Evolutionary conservation across 208 protist genomes (phyloP).

Genomic region (Wallacemonas sp.): DNA sequence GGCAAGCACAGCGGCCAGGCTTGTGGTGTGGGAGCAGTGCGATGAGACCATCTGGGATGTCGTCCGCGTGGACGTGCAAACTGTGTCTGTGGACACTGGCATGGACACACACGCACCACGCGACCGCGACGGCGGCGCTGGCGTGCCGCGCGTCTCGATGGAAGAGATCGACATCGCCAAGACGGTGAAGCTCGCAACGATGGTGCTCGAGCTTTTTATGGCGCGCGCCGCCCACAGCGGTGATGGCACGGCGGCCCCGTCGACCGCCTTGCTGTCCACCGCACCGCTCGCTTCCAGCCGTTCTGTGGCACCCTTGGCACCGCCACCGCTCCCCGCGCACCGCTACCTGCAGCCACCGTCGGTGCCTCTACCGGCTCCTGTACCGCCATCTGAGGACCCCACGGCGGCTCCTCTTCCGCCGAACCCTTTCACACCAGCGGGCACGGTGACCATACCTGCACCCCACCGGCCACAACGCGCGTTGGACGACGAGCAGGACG

Average conservation of each 20-base stretch:
- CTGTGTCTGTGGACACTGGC: constrained; percentile 19
- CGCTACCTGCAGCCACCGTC: constrained; percentile 5
- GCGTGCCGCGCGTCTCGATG: constrained; percentile 12
- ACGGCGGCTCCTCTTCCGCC: not conserved
- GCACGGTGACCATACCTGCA: too few relatives aligned
- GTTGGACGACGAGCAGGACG: too few relatives aligned
- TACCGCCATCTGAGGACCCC: not conserved
- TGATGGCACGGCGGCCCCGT: too few relatives aligned
- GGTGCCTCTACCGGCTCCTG: too few relatives aligned
- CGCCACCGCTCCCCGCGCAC: not conserved
- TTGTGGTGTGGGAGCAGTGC: constrained; percentile 25
- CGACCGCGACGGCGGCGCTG: not conserved
- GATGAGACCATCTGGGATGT: constrained; percentile 30
- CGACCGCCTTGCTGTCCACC: too few relatives aligned
- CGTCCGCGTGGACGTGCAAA: constrained; percentile 27
- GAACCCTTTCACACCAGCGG: too few relatives aligned
- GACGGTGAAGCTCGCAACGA: constrained; percentile 15
- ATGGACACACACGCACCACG: not conserved
- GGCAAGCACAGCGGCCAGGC: not conserved
- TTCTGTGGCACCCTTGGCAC: too few relatives aligned
- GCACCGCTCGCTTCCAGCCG: too few relatives aligned
- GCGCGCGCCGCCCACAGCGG: too few relatives aligned
- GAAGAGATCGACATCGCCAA: constrained; percentile 46
- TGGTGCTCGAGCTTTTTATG: constrained; percentile 21
- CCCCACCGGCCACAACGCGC: too few relatives aligned